A percentile compares a stretch with the other conserved stretches of the same genome.
Conservation (phyloP, 768 basidiomycete genomes). For the Boletus pseudopeckii region DNA sequence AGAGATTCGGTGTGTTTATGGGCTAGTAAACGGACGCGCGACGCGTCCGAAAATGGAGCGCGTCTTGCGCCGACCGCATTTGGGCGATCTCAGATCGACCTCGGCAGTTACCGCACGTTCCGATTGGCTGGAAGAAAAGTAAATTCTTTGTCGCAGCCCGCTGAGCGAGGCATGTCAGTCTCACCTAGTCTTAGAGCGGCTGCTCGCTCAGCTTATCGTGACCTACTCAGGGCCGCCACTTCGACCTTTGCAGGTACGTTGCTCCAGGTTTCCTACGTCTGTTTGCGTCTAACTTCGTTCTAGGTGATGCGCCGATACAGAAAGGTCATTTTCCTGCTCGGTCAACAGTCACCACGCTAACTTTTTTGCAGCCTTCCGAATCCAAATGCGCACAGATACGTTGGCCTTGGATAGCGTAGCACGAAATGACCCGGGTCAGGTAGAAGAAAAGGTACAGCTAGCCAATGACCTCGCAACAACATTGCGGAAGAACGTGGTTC, state of each 20-base stretch:
- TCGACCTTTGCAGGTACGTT: conserved; percentile 60
- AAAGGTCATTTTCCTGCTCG: conserved; percentile 34
- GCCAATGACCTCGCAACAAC: conserved; percentile 71
- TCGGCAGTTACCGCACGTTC: conserved; percentile 12
- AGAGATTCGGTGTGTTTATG: conserved; percentile 31
- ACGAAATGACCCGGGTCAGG: conserved; percentile 44
- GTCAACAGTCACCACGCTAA: conserved; percentile 3
- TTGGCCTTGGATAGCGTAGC: conserved; percentile 39
- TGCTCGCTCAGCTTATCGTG: conserved; percentile 72
- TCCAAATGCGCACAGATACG: conserved; percentile 60
- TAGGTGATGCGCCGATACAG: conserved; percentile 57
- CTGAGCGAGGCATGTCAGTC: conserved; percentile 44
- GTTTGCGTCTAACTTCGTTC: background rate
- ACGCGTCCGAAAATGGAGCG: conserved; percentile 38
- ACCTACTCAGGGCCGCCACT: conserved; percentile 62
- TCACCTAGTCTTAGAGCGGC: conserved; percentile 56
- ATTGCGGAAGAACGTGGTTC: conserved; percentile 80
- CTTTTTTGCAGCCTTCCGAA: conserved; percentile 56
- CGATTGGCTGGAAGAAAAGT: conserved; percentile 13
- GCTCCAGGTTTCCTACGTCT: background rate
- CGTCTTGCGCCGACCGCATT: conserved; percentile 37
- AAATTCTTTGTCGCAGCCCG: background rate
- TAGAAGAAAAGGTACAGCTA: conserved; percentile 53
- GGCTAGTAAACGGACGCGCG: conserved; percentile 23
- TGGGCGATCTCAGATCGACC: conserved; percentile 34